phyloP scores from a whole-genome alignment of 148 eudicot genomes.

The Cornus suecica region DNA sequence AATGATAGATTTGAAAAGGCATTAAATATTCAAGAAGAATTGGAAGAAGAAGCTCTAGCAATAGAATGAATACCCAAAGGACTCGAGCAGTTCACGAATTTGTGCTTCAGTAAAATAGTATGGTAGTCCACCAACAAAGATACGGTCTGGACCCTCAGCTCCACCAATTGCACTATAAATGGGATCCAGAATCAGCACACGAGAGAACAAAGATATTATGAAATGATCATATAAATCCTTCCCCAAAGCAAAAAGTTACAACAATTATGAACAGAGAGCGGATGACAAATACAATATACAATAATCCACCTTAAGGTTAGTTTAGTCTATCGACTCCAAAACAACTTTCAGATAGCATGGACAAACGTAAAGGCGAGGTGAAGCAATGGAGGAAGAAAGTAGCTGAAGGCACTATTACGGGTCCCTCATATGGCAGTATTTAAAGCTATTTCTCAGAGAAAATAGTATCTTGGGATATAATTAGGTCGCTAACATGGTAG shows the following conservation, averaged over 20 bases:
- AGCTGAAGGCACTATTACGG: neutral
- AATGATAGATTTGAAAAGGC: neutral
- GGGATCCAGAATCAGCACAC: conserved; percentile 13
- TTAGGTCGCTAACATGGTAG: no score
- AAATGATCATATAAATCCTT: neutral
- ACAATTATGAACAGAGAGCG: neutral
- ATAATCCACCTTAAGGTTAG: neutral
- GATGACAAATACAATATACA: neutral
- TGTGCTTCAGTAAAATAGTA: conserved; percentile 82
- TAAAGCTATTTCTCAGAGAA: neutral
- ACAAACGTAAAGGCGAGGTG: neutral
- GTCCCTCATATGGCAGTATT: neutral
- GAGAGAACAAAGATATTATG: no score
- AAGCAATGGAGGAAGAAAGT: neutral
- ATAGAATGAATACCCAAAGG: conserved; percentile 56
- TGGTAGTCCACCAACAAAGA: conserved; percentile 92
- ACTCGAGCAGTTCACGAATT: conserved; percentile 75
- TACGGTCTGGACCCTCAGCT: conserved; percentile 82
- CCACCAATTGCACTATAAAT: conserved; percentile 56
- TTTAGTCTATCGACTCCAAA: neutral
- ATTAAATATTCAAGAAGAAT: neutral
- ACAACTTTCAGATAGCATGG: neutral
- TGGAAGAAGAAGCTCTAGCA: neutral
- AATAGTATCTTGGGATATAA: neutral
- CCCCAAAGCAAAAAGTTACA: neutral